A percentile compares a stretch with the other conserved stretches of the same genome.
Conservation (phyloP, 1,284 basidiomycete species). For the Ustilago esculenta region DNA sequence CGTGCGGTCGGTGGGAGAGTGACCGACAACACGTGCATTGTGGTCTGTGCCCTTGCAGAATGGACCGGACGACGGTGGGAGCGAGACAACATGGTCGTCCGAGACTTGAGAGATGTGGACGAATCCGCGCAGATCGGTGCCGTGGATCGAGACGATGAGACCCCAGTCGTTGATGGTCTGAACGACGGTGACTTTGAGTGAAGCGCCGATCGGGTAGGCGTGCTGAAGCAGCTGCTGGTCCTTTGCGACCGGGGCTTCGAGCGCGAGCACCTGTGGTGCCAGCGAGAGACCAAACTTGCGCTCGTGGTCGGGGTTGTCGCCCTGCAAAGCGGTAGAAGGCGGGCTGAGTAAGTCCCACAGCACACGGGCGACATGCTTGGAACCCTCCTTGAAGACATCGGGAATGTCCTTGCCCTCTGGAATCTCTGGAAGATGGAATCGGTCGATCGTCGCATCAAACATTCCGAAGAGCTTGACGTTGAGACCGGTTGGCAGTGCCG, state of each 20-base stretch:
- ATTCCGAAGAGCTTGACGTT: slow-evolving; percentile 91
- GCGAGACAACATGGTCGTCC: slow-evolving; percentile 84
- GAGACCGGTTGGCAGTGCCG: slow-evolving; percentile 80
- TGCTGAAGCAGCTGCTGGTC: slow-evolving; percentile 42
- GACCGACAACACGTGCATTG: slow-evolving; percentile 86
- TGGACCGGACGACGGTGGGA: slow-evolving; percentile 71
- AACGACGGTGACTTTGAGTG: slow-evolving; percentile 49
- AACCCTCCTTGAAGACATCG: slow-evolving; percentile 73
- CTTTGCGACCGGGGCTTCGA: slow-evolving; percentile 42
- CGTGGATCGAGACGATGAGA: slow-evolving; percentile 51
- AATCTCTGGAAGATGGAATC: slow-evolving; percentile 75
- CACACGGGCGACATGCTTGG: slow-evolving; percentile 80
- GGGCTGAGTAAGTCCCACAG: slow-evolving; percentile 72
- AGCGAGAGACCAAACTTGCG: slow-evolving; percentile 62
- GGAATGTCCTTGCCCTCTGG: slow-evolving; percentile 57
- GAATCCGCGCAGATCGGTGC: slow-evolving; percentile 51
- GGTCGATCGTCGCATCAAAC: slow-evolving; percentile 90
- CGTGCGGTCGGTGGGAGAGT: slow-evolving; percentile 86
- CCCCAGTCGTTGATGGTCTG: slow-evolving; percentile 62
- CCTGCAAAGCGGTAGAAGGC: slow-evolving; percentile 34
- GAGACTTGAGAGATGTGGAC: slow-evolving; percentile 84
- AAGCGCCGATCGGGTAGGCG: slow-evolving; percentile 57
- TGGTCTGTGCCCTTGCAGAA: slow-evolving; percentile 70
- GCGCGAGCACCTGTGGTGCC: slow-evolving; percentile 53
- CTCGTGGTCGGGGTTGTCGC: slow-evolving; percentile 45